Base-by-base conservation (phyloP, 805 yeast species). In the Sugiyamaella boreocaroliniensis region DNA sequence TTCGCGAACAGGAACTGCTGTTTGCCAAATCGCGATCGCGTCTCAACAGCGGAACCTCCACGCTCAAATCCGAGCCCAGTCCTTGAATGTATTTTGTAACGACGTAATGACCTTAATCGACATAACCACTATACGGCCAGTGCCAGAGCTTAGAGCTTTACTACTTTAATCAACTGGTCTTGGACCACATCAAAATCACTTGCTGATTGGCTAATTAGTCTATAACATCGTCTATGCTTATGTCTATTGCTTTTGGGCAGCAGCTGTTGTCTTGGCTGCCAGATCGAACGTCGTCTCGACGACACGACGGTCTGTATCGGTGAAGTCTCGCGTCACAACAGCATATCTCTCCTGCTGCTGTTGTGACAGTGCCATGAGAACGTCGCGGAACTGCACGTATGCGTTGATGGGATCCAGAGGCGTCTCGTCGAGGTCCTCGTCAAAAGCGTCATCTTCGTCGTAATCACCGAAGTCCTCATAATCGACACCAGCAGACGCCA, bases 1-100 rank as follows among this genome's bases (percentile, higher is more conserved):
- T 93, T 63, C 80, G 81, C 61, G 95, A 92, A 67, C 99, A 93
- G 67, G 97, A 93, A 64, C 95, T 87, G 67, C 73, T 93, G 54
- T 93, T 93, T 71, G 85, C 71, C 14, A 47, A 57, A 41, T 57
- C 65, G n/a, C 49, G 63, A 37, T 56, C 62, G 43, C 49, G 60
- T 45, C 62, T 62, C 14, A 61, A 58, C 52, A 55, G 52, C 16
- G 52, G 49, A n/a, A 47, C 51, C 16, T 48, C 53, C 40, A 14
- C 46, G 19, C 8, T 48, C 11, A 42, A 43, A 32, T 26, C 40
- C 20, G 44, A 29, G 29, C 29, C 16, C 16, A 20, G 26, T 19
- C 49, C 18, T 32, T 29, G 16, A 15, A 5, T 48, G n/a, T 22
- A 26, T 40, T 15, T 29, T 40, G 40, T 29, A 37, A 48, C 19